Evolutionary conservation across 108 stramenopile genomes (phyloP).

Genomic region (Parmales sp.): DNA sequence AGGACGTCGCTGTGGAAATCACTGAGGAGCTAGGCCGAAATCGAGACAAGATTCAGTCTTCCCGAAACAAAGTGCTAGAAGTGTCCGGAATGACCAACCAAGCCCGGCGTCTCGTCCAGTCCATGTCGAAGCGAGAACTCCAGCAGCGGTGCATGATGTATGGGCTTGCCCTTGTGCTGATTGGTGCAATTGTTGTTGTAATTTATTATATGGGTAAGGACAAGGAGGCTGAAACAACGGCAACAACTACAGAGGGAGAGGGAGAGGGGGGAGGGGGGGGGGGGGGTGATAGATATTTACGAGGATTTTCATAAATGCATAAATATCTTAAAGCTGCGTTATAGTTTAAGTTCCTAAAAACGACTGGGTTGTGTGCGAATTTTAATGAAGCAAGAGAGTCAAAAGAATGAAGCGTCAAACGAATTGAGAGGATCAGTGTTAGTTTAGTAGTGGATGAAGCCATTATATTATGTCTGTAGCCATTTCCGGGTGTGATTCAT

Average conservation of each 20-base stretch:
- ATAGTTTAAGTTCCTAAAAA: too few species aligned
- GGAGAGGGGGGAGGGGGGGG: neutral
- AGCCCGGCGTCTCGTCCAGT: constrained; percentile 73
- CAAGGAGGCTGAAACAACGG: too few species aligned
- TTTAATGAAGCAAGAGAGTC: too few species aligned
- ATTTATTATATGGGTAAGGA: constrained; percentile 29
- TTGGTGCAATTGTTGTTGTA: constrained; percentile 38
- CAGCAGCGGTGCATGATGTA: constrained; percentile 87
- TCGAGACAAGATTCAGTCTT: constrained; percentile 74
- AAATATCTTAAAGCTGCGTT: neutral
- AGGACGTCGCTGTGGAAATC: constrained; percentile 84
- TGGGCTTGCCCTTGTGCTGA: constrained; percentile 45
- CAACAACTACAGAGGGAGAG: neutral
- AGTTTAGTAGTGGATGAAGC: too few species aligned
- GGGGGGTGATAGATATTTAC: neutral
- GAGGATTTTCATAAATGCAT: neutral
- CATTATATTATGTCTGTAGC: too few species aligned
- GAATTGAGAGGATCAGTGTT: too few species aligned
- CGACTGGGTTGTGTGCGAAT: too few species aligned
- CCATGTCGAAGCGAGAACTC: constrained; percentile 74
- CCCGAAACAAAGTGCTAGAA: constrained; percentile 73
- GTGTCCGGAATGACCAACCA: constrained; percentile 78
- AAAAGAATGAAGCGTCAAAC: too few species aligned
- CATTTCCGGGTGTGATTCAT: too few species aligned
- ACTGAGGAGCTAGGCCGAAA: constrained; percentile 79